Evolutionary conservation across 2,329 filamentous ascomycete species (phyloP).

Genomic region (Aspergillus quadricinctus): DNA sequence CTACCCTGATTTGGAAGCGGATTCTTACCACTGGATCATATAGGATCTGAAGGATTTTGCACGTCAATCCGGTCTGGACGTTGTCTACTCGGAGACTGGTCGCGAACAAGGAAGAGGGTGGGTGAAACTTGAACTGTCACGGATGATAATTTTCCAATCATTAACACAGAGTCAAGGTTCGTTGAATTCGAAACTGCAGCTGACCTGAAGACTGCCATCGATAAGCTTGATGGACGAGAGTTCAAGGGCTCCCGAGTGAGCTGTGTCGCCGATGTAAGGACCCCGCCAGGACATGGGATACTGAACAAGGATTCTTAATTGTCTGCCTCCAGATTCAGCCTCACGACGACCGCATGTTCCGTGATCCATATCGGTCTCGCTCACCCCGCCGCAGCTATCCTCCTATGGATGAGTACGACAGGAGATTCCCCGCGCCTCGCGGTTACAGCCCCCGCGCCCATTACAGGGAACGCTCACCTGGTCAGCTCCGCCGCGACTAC

Average conservation of each 20-base stretch:
- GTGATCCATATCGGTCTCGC: constrained; percentile 73
- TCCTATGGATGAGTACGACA: constrained; percentile 74
- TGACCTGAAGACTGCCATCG: constrained; percentile 84
- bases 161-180: constrained; percentile 59
- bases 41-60: constrained; percentile 99
- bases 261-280: constrained; percentile 79
- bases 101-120: constrained; percentile 92
- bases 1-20: constrained; percentile 50
- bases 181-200: constrained; percentile 94
- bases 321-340: constrained; percentile 57
- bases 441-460: constrained; percentile 81
- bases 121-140: constrained; percentile 36
- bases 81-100: constrained; percentile 95
- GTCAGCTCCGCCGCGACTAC: constrained; percentile 70
- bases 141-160: constrained; percentile 7
- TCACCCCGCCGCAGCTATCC: constrained; percentile 67
- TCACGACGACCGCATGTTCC: constrained; percentile 63
- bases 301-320: constrained; percentile 23
- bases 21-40: constrained; percentile 75
- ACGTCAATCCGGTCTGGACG: constrained; percentile 90
- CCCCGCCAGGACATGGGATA: constrained; percentile 14
- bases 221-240: constrained; percentile 88
- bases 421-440: constrained; percentile 71
- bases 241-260: constrained; percentile 87
- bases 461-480: constrained; percentile 81